Conservation (phyloP, 495 filamentous ascomycete genomes). For the Daldinia bambusicola region DNA sequence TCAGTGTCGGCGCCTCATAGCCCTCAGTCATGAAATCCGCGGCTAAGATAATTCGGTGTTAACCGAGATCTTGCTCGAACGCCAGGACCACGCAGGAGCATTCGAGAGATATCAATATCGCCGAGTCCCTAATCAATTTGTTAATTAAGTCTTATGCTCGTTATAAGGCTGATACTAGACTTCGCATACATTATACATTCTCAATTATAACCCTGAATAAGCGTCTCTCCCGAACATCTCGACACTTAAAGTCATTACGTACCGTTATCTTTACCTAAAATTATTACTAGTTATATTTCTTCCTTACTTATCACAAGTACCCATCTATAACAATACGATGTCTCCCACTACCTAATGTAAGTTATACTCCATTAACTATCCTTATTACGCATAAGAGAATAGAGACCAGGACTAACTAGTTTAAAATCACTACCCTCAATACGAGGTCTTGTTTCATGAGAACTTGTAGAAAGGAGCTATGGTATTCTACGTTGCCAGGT, state of each 20-base stretch:
- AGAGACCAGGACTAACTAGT: not conserved
- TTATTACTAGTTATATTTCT: not conserved
- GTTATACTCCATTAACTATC: not conserved
- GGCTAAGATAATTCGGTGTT: slow-evolving; percentile 14
- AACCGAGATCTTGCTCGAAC: not conserved
- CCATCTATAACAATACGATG: not conserved
- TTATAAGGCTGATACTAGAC: too few species aligned
- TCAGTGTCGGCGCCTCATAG: slow-evolving; percentile 23
- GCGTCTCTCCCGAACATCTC: not conserved
- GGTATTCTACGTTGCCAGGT: slow-evolving; percentile 1
- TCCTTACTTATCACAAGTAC: not conserved
- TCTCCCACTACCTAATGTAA: not conserved
- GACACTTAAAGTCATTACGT: not conserved
- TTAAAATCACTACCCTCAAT: slow-evolving; percentile 1
- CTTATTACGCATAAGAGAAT: not conserved
- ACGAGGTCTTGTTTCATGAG: slow-evolving; percentile 29
- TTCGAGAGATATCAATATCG: not conserved
- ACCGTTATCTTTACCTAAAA: not conserved
- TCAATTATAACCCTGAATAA: not conserved
- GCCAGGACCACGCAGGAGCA: not conserved
- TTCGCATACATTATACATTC: not conserved
- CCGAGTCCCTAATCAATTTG: not conserved
- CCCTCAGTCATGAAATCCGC: slow-evolving; percentile 4
- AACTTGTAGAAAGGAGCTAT: slow-evolving; percentile 14
- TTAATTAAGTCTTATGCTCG: not conserved